These are phyloP conservation scores for Hypoxylon trugodes DNA, from an alignment of 495 filamentous ascomycete genomes.

Conservation along the genomic window DNA sequence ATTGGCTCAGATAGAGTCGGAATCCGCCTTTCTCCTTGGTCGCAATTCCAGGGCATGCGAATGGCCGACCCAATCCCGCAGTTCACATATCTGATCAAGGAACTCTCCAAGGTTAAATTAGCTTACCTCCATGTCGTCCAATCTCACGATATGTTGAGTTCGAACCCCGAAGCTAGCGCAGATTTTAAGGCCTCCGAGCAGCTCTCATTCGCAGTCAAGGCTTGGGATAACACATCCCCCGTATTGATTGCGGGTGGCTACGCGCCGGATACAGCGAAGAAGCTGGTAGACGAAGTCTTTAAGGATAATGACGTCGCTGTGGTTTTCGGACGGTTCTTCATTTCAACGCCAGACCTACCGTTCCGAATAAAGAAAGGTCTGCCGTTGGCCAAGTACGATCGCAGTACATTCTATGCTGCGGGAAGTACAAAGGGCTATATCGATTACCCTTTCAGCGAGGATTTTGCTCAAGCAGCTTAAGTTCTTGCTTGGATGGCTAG, in stretches of 20 bases:
- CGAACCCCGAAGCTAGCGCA: not conserved
- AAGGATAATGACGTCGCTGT: constrained; percentile 57
- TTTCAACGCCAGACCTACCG: constrained; percentile 72
- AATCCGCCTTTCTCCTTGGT: constrained; percentile 69
- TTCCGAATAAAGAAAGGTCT: constrained; percentile 65
- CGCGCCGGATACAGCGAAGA: constrained; percentile 41
- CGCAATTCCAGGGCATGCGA: constrained; percentile 67
- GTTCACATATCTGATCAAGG: constrained; percentile 61
- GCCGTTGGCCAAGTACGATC: constrained; percentile 60
- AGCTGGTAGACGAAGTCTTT: constrained; percentile 60
- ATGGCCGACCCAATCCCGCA: constrained; percentile 62
- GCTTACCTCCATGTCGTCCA: constrained; percentile 71
- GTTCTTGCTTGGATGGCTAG: too few relatives aligned
- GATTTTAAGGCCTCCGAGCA: constrained; percentile 6
- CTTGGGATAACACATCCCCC: constrained; percentile 37
- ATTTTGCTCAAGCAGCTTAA: too few relatives aligned
- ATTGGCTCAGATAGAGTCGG: constrained; percentile 68
- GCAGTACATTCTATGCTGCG: constrained; percentile 64
- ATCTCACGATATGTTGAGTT: too few relatives aligned
- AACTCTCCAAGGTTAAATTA: constrained; percentile 60
- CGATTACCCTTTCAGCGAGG: constrained; percentile 61
- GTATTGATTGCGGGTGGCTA: constrained; percentile 43
- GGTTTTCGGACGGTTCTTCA: constrained; percentile 67
- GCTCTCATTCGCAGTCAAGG: constrained; percentile 33
- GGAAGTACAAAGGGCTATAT: constrained; percentile 62